A percentile compares a stretch with the other conserved stretches of the same genome.
Evolutionary conservation across 2,329 filamentous ascomycete genomes (phyloP).

Genomic region (Microdochium bolleyi): DNA sequence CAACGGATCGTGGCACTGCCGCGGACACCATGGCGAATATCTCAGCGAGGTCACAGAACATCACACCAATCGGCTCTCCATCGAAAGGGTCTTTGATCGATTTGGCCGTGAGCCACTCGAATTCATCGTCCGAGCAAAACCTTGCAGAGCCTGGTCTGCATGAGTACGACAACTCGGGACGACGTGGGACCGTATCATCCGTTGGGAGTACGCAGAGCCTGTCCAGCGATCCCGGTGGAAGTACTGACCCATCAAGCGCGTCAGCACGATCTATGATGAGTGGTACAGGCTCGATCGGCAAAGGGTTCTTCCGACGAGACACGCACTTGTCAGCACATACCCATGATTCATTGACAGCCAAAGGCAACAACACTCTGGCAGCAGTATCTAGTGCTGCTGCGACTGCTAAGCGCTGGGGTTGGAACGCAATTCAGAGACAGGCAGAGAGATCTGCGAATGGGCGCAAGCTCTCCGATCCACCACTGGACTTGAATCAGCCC

Average conservation of each 20-base stretch:
- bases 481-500: conserved; percentile 21
- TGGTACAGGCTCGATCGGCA: conserved; percentile 15
- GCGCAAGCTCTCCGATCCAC: conserved; percentile 19
- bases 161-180: neutral
- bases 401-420: conserved; percentile 23
- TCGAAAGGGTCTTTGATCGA: conserved; percentile 10
- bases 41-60: conserved; percentile 36
- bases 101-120: conserved; percentile 7
- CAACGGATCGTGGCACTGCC: conserved; percentile 51
- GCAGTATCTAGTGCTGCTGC: conserved; percentile 21
- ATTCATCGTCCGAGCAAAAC: conserved; percentile 12
- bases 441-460: conserved; percentile 16
- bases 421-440: conserved; percentile 21
- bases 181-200: conserved; percentile 20
- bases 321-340: conserved; percentile 8
- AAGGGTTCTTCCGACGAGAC: conserved; percentile 20
- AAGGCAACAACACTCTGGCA: conserved; percentile 17
- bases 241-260: neutral
- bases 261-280: conserved; percentile 19
- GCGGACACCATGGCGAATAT: conserved; percentile 51
- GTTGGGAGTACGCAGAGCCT: conserved; percentile 10
- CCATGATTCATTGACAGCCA: conserved; percentile 6
- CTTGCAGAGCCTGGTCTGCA: neutral
- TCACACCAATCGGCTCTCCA: conserved; percentile 15
- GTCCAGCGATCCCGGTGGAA: neutral